phyloP scores from a whole-genome alignment of 179 eudicot species.

The Carnegiea gigantea region DNA sequence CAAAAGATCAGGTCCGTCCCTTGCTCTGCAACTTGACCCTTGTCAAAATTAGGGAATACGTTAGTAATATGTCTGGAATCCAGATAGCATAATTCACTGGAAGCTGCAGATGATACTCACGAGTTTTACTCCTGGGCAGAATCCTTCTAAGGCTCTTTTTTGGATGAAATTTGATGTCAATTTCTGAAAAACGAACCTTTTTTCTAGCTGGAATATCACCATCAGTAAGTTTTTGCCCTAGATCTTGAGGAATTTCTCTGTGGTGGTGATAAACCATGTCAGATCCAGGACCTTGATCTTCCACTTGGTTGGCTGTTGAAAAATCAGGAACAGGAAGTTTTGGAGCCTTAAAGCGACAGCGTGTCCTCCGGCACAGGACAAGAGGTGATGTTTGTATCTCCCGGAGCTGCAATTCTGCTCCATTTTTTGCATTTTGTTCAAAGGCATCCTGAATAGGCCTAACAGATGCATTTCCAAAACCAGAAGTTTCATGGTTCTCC shows the following conservation, averaged over 20 bases:
- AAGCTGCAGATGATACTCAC: slow-evolving; percentile 33
- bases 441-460: slow-evolving; percentile 16
- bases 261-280: slow-evolving; percentile 19
- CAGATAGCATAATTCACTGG: slow-evolving; percentile 1
- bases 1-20: slow-evolving; percentile 31
- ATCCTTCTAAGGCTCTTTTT: slow-evolving; percentile 28
- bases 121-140: slow-evolving; percentile 19
- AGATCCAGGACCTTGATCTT: slow-evolving; percentile 27
- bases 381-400: slow-evolving; percentile 34
- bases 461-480: slow-evolving; percentile 14
- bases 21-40: slow-evolving; percentile 43
- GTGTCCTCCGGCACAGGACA: slow-evolving; percentile 33
- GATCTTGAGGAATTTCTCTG: slow-evolving; percentile 29
- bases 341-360: slow-evolving; percentile 38
- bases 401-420: slow-evolving; percentile 30
- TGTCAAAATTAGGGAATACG: slow-evolving; percentile 14
- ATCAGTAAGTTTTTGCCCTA: slow-evolving; percentile 21
- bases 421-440: slow-evolving; percentile 30
- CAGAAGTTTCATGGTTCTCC: slow-evolving; percentile 23
- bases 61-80: slow-evolving; percentile 11
- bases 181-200: slow-evolving; percentile 62
- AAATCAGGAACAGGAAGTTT: slow-evolving; percentile 27
- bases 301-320: slow-evolving; percentile 22
- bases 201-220: slow-evolving; percentile 42
- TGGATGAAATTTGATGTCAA: slow-evolving; percentile 28